Evolutionary conservation across 352 stramenopile species (phyloP), one percentile per base, ranked within the genome.

Genomic region (Phytopythium ostracodes): DNA sequence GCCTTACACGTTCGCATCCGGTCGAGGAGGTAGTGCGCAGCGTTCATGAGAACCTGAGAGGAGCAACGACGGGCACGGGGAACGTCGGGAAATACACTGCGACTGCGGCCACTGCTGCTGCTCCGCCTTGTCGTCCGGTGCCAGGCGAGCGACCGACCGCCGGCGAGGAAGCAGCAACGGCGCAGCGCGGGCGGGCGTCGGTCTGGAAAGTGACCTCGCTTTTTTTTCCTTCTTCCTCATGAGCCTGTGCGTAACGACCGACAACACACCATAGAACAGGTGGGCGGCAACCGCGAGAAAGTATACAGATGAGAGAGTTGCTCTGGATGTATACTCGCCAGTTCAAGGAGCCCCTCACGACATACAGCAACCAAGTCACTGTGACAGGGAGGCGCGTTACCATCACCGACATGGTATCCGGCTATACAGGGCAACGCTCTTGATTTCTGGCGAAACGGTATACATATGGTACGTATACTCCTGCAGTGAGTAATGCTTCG

Each of bases 1-100:
- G 74, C 68, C 65, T 87, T 88, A 70, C 81, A 89, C 46, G 71
- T 88, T 46, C 81, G 81, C 77, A 93, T 90, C 60, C 81, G 80
- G n/a, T 81, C 65, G 60, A 93, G 59, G 7, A 93, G 62, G 59
- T 89, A 90, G 27, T 91, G 77, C 15, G 74, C 79, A 14, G 76
- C 65, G 63, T 87, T 84, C 79, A 89, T 89, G 46, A 53, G 63
- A n/a, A 33, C n/a, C 59, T 18, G 33, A 59, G 33, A 36, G 9
- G 7, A 43, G 24, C 6, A 17, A 25, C 43, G 43, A 49, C 43
- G 43, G 24, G 24, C 9, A 54, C 11, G 47, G 22, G 25, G 49
- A 25, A 36, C 49, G 27, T 56, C 53, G n/a, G 53, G 35, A 46
- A 59, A 54, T 36, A 20, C 43, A 14, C 33, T 38, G 42, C 42